Base-by-base conservation (phyloP, 805 yeast species). In the Isabelozyma rhagii region DNA sequence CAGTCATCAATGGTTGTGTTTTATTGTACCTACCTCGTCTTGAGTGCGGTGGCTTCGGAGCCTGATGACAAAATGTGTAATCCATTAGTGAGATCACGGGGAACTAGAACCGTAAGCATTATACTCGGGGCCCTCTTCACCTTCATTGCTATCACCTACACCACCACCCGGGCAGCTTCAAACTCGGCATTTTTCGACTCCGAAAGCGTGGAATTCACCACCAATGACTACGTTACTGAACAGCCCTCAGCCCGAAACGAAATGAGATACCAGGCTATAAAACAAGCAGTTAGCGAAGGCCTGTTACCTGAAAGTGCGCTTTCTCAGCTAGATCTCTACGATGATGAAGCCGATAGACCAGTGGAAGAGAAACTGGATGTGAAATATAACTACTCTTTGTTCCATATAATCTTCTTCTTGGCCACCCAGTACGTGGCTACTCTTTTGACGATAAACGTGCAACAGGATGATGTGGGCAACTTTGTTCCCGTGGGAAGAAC, bases 381-480 rank as follows among this genome's bases (percentile, higher is more conserved):
- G 1, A 85, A 84, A 63, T 92, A 92, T 72, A 90, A 89, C 67
- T 92, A 92, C 67, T 77, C 89, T 5, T 71, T 93, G 44, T 94
- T 94, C 77, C 99, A 94, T 66, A 64, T 93, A 31, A 89, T 94
- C 28, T 94, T 94, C 76, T 84, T 94, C 65, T 74, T 94, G 53
- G 99, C 99, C 0, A 93, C 99, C 1, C 98, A 93, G 67, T 96
- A 96, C 81, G 91, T 92, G 41, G 97, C 98, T 0, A 90, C 97
- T 0, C 75, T 94, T 51, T 76, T 94, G 49, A 94, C 99, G 0
- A 88, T 93, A 69, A 93, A 92, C 61, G 97, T 94, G 34, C 84
- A 88, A 46, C 84, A 82, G 51, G 94, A 87, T 59, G 87, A 85
- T 52, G 79, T 82, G 47, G 97, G 96, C 3, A 94, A 90, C 52